Evolutionary conservation across 2,329 filamentous ascomycete genomes (phyloP).

Genomic region (Colletotrichum caudatum): DNA sequence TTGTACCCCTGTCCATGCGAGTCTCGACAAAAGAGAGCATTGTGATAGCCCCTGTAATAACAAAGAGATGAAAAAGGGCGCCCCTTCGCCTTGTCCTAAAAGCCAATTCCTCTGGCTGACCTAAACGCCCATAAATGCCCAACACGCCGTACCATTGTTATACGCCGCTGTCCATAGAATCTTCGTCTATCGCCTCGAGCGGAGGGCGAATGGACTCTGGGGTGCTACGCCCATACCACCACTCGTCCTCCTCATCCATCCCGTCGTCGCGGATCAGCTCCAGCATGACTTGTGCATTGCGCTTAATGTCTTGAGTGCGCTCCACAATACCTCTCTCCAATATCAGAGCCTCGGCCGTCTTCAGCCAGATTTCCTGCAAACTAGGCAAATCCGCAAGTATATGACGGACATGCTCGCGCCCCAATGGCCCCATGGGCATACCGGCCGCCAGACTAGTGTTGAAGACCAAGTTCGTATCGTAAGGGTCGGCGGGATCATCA

Average conservation of each 20-base stretch:
- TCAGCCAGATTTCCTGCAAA: conserved; percentile 71
- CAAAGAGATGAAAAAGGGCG: not conserved
- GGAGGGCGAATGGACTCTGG: conserved; percentile 68
- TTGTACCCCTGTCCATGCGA: conserved; percentile 31
- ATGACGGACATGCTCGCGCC: conserved; percentile 61
- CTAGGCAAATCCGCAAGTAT: conserved; percentile 68
- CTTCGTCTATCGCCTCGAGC: conserved; percentile 64
- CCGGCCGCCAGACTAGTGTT: conserved; percentile 70
- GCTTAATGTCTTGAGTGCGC: conserved; percentile 70
- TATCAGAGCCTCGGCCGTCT: conserved; percentile 72
- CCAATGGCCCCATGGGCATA: conserved; percentile 71
- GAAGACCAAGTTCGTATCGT: conserved; percentile 57
- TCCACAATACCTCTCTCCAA: conserved; percentile 70
- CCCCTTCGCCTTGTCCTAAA: conserved; percentile 11
- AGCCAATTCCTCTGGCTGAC: conserved; percentile 14
- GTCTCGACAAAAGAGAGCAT: conserved; percentile 16
- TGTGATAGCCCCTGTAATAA: not conserved
- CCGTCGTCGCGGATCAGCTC: conserved; percentile 74
- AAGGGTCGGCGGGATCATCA: conserved; percentile 11
- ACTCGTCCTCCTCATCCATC: conserved; percentile 70
- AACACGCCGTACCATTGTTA: conserved; percentile 28
- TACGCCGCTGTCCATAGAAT: conserved; percentile 52
- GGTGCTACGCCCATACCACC: conserved; percentile 68
- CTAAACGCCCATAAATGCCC: conserved; percentile 43
- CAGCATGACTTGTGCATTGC: conserved; percentile 71